Evolutionary conservation across 441 rosid genomes (phyloP), one percentile per base, ranked within the genome.

Genomic region (Populus hybrid): DNA sequence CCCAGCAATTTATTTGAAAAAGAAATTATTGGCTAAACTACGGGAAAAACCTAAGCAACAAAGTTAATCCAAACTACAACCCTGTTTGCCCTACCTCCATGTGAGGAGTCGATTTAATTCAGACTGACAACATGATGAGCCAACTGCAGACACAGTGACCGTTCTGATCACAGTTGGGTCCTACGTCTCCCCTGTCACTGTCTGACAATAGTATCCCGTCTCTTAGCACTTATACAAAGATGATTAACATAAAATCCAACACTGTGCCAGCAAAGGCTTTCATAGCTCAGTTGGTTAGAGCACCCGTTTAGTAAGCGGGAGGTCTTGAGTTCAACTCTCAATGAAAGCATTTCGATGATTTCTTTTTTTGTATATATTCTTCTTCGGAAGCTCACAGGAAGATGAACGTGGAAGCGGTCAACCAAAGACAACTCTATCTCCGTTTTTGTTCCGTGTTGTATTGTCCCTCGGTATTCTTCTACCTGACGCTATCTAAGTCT

Each of bases 261-360:
- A 46, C 3, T 2, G 2, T 10, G 20, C 16, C 0, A 50, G 59
- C n/a, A 14, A 4, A 16, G 0, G 98, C 96, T 91, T 91, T 90
- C 91, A 88, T 90, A 90, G 94, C 98, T 91, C 96, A 91, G 95
- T 87, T 89, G 97, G 95, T 94, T 96, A 94, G 97, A 91, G 94
- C 97, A 90, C 94, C 97, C 90, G 97, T 88, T 90, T 89, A 91
- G 94, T 93, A 93, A 94, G 99, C 94, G 90, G 97, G 93, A 96
- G 94, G 99, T 94, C 93, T 94, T 94, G 94, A 91, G 95, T 91
- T 94, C 91, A 30, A 93, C 89, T 94, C 93, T 89, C 94, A 94
- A 90, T 86, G 89, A 90, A 84, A 92, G 93, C 93, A 91, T 50
- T 50, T 50, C 12, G n/a, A 50, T 16, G 2, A 0, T 16, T 16